phyloP scores from a whole-genome alignment of 306 rosid genomes.

The Cercis canadensis region DNA sequence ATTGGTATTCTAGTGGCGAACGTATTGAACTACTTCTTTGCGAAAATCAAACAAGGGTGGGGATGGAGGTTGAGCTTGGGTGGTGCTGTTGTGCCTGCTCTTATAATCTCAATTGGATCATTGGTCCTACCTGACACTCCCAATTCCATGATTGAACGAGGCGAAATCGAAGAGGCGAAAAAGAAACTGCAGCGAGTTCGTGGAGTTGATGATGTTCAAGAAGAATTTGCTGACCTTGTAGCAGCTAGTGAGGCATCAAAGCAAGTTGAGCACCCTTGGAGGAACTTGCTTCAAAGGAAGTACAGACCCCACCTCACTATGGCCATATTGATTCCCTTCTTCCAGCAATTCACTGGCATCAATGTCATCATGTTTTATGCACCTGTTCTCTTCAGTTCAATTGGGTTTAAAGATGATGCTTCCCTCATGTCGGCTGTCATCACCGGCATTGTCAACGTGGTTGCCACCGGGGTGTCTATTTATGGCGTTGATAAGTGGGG shows the following conservation, averaged over 20 bases:
- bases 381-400: conserved; percentile 74
- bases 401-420: conserved; percentile 69
- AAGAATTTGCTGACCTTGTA: conserved; percentile 77
- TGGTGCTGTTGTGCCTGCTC: conserved; percentile 88
- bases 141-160: conserved; percentile 88
- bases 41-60: conserved; percentile 93
- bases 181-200: conserved; percentile 55
- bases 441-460: conserved; percentile 76
- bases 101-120: conserved; percentile 70
- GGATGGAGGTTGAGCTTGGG: conserved; percentile 98
- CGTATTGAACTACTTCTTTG: conserved; percentile 82
- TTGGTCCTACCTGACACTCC: conserved; percentile 86
- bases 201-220: conserved; percentile 66
- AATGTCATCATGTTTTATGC: conserved; percentile 96
- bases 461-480: conserved; percentile 74
- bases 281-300: conserved; percentile 60
- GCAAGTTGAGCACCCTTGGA: conserved; percentile 79
- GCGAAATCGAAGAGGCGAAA: conserved; percentile 59
- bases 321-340: conserved; percentile 76
- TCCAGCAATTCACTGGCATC: conserved; percentile 89
- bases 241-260: conserved; percentile 68
- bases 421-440: conserved; percentile 95
- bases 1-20: conserved; percentile 85
- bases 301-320: conserved; percentile 82
- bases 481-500: conserved; percentile 94